phyloP scores from a whole-genome alignment of 345 rosid genomes.

The Syzygium aromaticum region DNA sequence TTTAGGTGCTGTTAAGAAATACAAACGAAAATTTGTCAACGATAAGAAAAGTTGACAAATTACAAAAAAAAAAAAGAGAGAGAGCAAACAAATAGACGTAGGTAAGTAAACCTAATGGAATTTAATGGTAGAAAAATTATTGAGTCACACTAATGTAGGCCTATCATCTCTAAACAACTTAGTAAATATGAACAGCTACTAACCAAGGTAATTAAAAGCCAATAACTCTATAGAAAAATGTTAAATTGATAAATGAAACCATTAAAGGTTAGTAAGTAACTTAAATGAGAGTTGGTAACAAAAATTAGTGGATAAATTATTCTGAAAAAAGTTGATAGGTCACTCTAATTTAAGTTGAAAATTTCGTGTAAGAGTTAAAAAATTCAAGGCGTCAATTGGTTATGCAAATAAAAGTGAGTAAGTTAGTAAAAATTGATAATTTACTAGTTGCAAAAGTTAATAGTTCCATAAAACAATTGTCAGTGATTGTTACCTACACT shows the following conservation, averaged over 20 bases:
- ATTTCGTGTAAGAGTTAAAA: background rate
- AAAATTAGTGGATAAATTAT: background rate
- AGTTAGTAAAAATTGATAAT: background rate
- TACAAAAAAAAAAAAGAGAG: background rate
- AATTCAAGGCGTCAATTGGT: background rate
- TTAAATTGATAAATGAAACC: background rate
- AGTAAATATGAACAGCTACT: background rate
- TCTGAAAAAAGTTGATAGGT: background rate
- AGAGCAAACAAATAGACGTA: no score
- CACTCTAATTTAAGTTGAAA: background rate
- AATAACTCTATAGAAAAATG: background rate
- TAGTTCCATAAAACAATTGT: background rate
- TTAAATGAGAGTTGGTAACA: background rate
- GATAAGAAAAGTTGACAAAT: background rate
- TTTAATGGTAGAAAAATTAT: background rate
- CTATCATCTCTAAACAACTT: background rate
- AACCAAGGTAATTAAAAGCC: background rate
- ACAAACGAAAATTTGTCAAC: background rate
- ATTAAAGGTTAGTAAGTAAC: background rate
- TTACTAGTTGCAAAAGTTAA: background rate
- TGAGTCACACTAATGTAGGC: background rate
- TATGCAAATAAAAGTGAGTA: background rate
- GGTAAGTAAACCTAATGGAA: background rate
- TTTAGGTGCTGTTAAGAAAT: background rate
- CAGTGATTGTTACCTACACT: background rate